Evolutionary conservation across 768 basidiomycete species (phyloP).

Genomic region (Calocybe indica): DNA sequence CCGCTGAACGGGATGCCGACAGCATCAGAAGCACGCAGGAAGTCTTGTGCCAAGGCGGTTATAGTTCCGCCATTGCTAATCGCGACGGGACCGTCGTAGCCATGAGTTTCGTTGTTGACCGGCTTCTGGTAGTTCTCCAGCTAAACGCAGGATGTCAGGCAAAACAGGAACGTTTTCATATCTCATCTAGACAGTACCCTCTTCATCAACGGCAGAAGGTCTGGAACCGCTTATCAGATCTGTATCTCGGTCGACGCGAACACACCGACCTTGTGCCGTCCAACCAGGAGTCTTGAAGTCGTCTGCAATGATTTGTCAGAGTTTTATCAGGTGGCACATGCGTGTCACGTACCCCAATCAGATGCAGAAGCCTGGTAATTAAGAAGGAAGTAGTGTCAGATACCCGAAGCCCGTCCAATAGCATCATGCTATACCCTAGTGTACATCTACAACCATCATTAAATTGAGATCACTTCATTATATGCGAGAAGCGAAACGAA

Average conservation of each 20-base stretch:
- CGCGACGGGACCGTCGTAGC: slow-evolving; percentile 69
- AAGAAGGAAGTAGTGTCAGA: not conserved
- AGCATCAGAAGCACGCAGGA: slow-evolving; percentile 56
- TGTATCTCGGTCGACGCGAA: not conserved
- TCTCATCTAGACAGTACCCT: slow-evolving; percentile 25
- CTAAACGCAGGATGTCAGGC: slow-evolving; percentile 19
- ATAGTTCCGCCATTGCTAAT: slow-evolving; percentile 67
- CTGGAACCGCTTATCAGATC: slow-evolving; percentile 22
- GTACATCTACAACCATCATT: slow-evolving; percentile 44
- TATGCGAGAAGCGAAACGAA: not conserved
- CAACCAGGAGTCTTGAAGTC: slow-evolving; percentile 71
- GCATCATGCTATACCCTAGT: slow-evolving; percentile 37
- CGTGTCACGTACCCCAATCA: slow-evolving; percentile 49
- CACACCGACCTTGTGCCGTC: slow-evolving; percentile 47
- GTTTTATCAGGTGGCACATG: not conserved
- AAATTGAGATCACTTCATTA: not conserved
- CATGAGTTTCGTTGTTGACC: slow-evolving; percentile 58
- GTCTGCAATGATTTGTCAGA: slow-evolving; percentile 32
- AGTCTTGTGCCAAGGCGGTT: slow-evolving; percentile 61
- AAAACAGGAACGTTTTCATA: slow-evolving; percentile 4
- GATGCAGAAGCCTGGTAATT: slow-evolving; percentile 52
- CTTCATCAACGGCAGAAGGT: slow-evolving; percentile 69
- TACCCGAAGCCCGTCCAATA: not conserved
- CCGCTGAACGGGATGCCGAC: slow-evolving; percentile 62
- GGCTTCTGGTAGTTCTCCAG: slow-evolving; percentile 78